Evolutionary conservation across 2,329 filamentous ascomycete species (phyloP).

Genomic region (Lachnellula arida): DNA sequence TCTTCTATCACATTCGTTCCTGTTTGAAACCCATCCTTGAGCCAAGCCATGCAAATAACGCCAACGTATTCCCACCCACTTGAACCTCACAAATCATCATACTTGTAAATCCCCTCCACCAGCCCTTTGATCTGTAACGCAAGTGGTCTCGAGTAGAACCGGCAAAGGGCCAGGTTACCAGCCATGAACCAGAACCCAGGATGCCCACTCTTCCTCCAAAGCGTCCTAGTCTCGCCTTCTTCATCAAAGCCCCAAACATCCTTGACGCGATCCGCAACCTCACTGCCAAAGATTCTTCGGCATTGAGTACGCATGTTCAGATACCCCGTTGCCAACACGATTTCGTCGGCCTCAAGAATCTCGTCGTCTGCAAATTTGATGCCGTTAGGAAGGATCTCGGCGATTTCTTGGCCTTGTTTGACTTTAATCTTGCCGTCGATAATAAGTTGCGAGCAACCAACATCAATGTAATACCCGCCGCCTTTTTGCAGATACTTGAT

Average conservation of each 20-base stretch:
- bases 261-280: constrained; percentile 43
- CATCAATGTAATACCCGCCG: constrained; percentile 55
- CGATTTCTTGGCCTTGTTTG: constrained; percentile 43
- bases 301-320: constrained; percentile 49
- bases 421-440: constrained; percentile 49
- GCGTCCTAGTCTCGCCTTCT: constrained; percentile 44
- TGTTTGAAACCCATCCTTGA: too few species aligned
- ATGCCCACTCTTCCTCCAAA: constrained; percentile 44
- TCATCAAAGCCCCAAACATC: constrained; percentile 47
- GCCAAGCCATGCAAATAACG: too few species aligned
- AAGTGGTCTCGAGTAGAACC: constrained; percentile 42
- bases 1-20: too few species aligned
- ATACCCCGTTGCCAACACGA: constrained; percentile 47
- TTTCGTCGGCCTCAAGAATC: constrained; percentile 45
- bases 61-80: too few species aligned
- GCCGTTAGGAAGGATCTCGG: constrained; percentile 36
- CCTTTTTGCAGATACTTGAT: constrained; percentile 58
- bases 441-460: constrained; percentile 49
- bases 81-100: constrained; percentile 14
- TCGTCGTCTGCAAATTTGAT: constrained; percentile 41
- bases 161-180: constrained; percentile 45
- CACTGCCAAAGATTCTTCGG: constrained; percentile 45
- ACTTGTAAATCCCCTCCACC: constrained; percentile 35
- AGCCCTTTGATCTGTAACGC: constrained; percentile 46
- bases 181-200: constrained; percentile 49